Conservation (phyloP, 2,329 filamentous ascomycete genomes). For the Setomelanomma holmii region DNA sequence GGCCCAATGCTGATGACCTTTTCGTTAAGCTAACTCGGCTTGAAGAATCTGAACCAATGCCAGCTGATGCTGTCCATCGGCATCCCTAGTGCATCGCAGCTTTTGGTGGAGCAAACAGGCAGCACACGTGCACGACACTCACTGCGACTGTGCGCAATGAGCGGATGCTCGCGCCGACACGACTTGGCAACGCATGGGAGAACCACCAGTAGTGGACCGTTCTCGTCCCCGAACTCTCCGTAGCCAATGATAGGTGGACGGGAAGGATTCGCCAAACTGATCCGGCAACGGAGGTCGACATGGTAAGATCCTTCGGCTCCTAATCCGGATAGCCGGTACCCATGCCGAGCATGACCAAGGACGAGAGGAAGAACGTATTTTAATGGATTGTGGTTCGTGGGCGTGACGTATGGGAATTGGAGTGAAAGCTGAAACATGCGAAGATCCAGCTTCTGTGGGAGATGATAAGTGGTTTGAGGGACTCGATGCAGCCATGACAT, state of each 20-base stretch:
- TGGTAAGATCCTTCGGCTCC: slow-evolving; percentile 10
- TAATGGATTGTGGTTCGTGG: not conserved
- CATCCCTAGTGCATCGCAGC: not conserved
- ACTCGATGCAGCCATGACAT: slow-evolving; percentile 2
- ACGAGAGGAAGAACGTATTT: not conserved
- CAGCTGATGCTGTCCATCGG: not conserved
- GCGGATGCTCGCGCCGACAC: slow-evolving; percentile 6
- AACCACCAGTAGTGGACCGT: not conserved
- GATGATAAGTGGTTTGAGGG: not conserved
- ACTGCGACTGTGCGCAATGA: no score
- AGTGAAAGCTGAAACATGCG: not conserved
- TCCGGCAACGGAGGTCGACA: slow-evolving; percentile 6
- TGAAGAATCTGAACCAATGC: not conserved
- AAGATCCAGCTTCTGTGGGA: not conserved
- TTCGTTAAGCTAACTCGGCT: no score
- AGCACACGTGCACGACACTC: no score
- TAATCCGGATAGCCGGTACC: slow-evolving; percentile 19
- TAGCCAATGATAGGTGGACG: slow-evolving; percentile 4
- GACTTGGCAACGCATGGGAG: slow-evolving; percentile 1
- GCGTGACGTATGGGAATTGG: not conserved
- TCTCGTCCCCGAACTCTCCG: not conserved
- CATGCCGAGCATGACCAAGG: not conserved
- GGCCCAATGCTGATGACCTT: no score
- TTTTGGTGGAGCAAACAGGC: no score
- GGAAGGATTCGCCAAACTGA: not conserved